Evolutionary conservation across 768 basidiomycete species (phyloP), one percentile per base, ranked within the genome.

Genomic region (Serendipita sp.): DNA sequence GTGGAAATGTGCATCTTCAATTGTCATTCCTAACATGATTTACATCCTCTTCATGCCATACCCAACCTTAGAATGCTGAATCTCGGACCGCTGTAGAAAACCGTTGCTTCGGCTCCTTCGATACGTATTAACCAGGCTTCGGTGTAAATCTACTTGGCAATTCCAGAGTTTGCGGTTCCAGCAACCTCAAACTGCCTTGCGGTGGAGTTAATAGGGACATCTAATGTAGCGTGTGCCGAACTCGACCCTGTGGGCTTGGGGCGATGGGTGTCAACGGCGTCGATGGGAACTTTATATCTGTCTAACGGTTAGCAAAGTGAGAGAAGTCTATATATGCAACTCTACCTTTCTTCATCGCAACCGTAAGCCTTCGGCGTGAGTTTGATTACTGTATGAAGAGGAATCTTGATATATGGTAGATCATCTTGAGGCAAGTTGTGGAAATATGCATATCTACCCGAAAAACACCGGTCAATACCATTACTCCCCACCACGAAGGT

Each of bases 301-400:
- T 27, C 60, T 60, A 46, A 44, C 29, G 62, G 33, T 40, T 16
- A 62, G n/a, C 62, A 16, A 31, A 67, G 27, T 40, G 5, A 15
- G 50, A 62, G 1, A 48, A 23, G 2, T 45, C 43, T n/a, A 4
- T 11, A 29, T 18, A 31, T 27, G 33, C 36, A 37, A n/a, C 34
- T 37, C 6, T 64, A 86, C 88, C 94, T 80, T 73, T 94, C 93
- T 72, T 99, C 96, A 72, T 98, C 93, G 76, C 95, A 98, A 44
- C 96, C 96, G 72, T 98, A 99, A 1, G 96, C 96, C 71, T 91
- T 93, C 8, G 96, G 96, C 0, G 95, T 98, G 52, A 99, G 80
- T 75, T 98, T 98, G 74, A 99, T 96, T 43, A 99, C 87, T 0
- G 95, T 99, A 72, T 99, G 96, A 64, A 95, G 74, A 0, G 93